Evolutionary conservation across 176 grass and related monocot genomes (phyloP).

Genomic region (Ampelocalamus luodianensis): DNA sequence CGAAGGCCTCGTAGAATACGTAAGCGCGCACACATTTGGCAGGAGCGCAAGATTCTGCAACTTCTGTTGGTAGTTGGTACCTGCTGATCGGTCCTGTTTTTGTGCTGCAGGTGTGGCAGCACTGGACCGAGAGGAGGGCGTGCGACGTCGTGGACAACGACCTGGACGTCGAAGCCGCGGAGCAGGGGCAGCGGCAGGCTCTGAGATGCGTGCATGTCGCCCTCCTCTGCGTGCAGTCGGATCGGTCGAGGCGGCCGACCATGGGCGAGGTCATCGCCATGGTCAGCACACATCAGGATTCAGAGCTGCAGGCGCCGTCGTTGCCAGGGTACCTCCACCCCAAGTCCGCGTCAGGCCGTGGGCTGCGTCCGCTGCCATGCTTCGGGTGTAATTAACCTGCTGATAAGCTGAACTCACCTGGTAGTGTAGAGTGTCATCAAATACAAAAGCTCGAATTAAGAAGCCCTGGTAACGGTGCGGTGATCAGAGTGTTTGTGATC

Average conservation of each 20-base stretch:
- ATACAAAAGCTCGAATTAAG: too few species aligned
- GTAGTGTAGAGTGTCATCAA: too few species aligned
- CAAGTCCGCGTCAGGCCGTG: not conserved
- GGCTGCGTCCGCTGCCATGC: not conserved
- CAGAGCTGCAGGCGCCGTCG: not conserved
- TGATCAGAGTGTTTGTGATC: too few species aligned
- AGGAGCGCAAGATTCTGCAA: not conserved
- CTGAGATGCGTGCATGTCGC: slow-evolving; percentile 27
- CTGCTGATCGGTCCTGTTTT: not conserved
- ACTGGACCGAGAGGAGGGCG: not conserved
- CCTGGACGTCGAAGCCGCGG: not conserved
- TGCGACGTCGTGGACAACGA: not conserved
- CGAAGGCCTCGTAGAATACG: slow-evolving; percentile 23
- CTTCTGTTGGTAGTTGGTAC: not conserved
- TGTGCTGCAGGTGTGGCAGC: slow-evolving; percentile 30
- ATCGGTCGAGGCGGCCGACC: not conserved
- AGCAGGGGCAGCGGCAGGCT: slow-evolving; percentile 16
- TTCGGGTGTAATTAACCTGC: not conserved
- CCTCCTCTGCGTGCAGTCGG: slow-evolving; percentile 30
- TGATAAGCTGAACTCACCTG: too few species aligned
- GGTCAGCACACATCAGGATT: not conserved
- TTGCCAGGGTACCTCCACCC: not conserved
- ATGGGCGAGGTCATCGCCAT: slow-evolving; percentile 15
- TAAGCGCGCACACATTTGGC: not conserved
- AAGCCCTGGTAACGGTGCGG: too few species aligned